A percentile compares a stretch with the other conserved stretches of the same genome.
Conservation (phyloP, 176 grass and related monocot species). For the Microstegium vimineum region DNA sequence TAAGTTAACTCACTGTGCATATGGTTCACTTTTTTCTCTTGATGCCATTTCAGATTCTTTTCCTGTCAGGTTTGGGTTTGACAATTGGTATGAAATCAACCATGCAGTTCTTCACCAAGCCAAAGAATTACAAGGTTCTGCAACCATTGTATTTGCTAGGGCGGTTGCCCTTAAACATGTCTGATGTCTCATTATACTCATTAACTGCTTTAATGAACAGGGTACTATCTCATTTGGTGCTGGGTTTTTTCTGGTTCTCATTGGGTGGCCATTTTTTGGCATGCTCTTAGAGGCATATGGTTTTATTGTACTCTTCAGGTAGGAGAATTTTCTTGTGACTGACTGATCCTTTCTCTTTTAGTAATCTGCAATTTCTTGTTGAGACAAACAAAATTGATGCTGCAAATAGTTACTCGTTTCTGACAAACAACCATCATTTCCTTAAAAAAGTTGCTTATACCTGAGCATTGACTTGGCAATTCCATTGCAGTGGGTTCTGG, state of each 20-base stretch:
- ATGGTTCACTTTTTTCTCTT: conserved; percentile 28
- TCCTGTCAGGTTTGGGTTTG: conserved; percentile 87
- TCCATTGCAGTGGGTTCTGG: conserved; percentile 83
- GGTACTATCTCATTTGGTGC: conserved; percentile 93
- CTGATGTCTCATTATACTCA: background rate
- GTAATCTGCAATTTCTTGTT: conserved; percentile 12
- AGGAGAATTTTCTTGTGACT: background rate
- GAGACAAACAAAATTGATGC: too few species aligned
- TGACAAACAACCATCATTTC: background rate
- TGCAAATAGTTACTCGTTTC: too few species aligned
- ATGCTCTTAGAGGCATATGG: conserved; percentile 98
- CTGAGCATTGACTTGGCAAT: background rate
- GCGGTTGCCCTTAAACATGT: background rate
- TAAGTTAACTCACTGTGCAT: background rate
- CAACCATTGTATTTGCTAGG: background rate
- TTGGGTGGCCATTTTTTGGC: conserved; percentile 89
- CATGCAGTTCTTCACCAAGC: conserved; percentile 96
- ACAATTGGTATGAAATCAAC: conserved; percentile 96
- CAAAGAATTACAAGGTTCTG: conserved; percentile 92
- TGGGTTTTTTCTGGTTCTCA: conserved; percentile 85
- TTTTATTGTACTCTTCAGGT: conserved; percentile 97
- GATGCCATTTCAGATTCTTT: conserved; percentile 68
- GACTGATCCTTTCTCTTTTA: background rate
- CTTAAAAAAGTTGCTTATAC: background rate
- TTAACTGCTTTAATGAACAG: conserved; percentile 43